Evolutionary conservation across 2,329 filamentous ascomycete species (phyloP), one percentile per base, ranked within the genome.

Genomic region (Microdochium paspali): DNA sequence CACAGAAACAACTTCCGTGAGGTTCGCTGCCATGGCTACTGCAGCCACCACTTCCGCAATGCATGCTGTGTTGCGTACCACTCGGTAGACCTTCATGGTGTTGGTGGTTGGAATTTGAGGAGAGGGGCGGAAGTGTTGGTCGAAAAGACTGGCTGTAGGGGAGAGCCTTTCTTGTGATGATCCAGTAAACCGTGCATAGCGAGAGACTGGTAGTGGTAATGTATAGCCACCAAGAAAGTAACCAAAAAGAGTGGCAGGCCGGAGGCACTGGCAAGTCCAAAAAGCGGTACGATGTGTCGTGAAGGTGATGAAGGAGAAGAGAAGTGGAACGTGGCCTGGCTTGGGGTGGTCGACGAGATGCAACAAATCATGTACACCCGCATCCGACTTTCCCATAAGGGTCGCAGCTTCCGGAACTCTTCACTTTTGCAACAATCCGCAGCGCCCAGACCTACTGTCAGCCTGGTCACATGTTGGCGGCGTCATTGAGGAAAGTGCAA

Each of bases 261-360:
- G 54, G 58, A 56, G 54, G 55, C 45, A 46, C 56, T 58, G 52
- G 50, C 53, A 63, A 82, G 84, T 56, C 66, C 64, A 54, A 82
- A 77, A 67, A 70, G 79, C 32, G 23, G 18, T 20, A 21, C 5
- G 7, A 20, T 40, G 35, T 40, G 12, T 21, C 23, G 35, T 7
- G 5, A 21, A 18, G 18, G 12, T 40, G 35, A 20, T 7, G 35
- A 3, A 4, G 12, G 18, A 40, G 35, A 40, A 21, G 35, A 40
- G 18, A 21, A 40, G 6, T n/a, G n/a, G n/a, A n/a, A n/a, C n/a
- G n/a, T n/a, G n/a, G n/a, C n/a, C n/a, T n/a, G n/a, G n/a, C n/a
- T n/a, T n/a, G n/a, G n/a, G n/a, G n/a, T n/a, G n/a, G n/a, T n/a
- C n/a, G n/a, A n/a, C n/a, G n/a, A n/a, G n/a, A n/a, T n/a, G n/a